Evolutionary conservation across 2,329 filamentous ascomycete genomes (phyloP), one percentile per base, ranked within the genome.

Genomic region (Xylaria sp.): DNA sequence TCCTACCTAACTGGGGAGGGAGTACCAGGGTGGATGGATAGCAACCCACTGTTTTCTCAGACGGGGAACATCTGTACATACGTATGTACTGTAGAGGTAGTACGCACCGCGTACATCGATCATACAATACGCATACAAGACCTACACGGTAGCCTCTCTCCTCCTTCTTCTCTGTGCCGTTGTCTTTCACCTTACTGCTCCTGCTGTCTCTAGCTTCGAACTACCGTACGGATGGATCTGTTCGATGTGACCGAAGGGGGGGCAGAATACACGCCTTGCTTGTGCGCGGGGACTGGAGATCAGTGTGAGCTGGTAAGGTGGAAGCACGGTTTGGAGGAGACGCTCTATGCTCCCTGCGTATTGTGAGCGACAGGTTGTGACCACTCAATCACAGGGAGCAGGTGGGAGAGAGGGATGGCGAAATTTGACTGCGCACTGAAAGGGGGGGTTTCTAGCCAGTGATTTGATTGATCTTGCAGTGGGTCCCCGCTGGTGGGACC

Each of bases 1-100:
- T 63, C 59, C 59, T 60, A 59, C 57, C 58, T 52, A 52, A 52
- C 41, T 40, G 52, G 40, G 43, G 39, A 48, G 26, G 39, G 44
- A 24, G 54, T 50, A 48, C 24, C 57, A 54, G 48, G 55, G 52
- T 51, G 53, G 52, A 56, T 45, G 50, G 51, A 58, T 22, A 49
- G 21, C 38, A 42, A 47, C 42, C 43, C 17, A 24, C 39, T 48
- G 13, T 40, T 46, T n/a, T 48, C 40, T 50, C 41, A 46, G 29
- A 13, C 29, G 29, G 29, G 29, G 11, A 5, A 26, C 11, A 5
- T 26, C 24, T 26, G 24, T 26, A 26, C 24, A 13, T 13, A 7
- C 16, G 8, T 34, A n/a, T n/a, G n/a, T n/a, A n/a, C n/a, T n/a
- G n/a, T n/a, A n/a, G n/a, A n/a, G n/a, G n/a, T n/a, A n/a, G 29